Evolutionary conservation across 345 rosid species (phyloP), one percentile per base, ranked within the genome.

Genomic region (Cardamine resedifolia): DNA sequence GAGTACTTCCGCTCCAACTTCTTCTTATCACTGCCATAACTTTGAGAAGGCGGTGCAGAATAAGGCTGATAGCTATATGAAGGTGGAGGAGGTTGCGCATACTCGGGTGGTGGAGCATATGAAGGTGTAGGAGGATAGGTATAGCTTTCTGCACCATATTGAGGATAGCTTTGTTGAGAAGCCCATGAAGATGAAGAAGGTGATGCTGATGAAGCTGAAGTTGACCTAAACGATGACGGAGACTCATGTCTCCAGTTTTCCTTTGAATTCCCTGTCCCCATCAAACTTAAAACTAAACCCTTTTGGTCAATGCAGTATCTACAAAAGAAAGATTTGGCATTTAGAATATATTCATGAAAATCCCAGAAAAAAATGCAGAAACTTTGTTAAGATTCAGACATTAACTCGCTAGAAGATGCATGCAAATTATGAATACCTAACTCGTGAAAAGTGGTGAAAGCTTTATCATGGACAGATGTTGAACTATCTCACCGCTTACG

Each of bases 181-280:
- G 68, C 79, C 90, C 90, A 80, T 8, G 88, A 82, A 52, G 90
- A 75, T 3, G 95, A 79, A 77, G 62, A 27, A 0, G 88, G 70
- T 23, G 73, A 41, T 15, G 69, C 8, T 48, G 72, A 27, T 76
- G 73, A 70, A 62, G 47, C n/a, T 50, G 78, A 51, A 72, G 73
- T 48, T 60, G 80, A 72, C 51, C 75, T 79, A 5, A 28, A 11
- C 10, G 81, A 79, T 7, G 74, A 68, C 6, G 58, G 28, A 58
- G 89, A 78, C 66, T 36, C 57, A 67, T 82, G 82, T 80, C 88
- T 74, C 81, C 70, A 82, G 45, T 79, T 83, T 1, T 85, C 91
- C 71, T 67, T 90, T 5, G 98, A 93, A 76, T 64, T 81, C 43
- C 73, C 82, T 27, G 81, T 74, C 36, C 98, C 98, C 98, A 93